These are phyloP conservation scores for Heteromeles arbutifolia DNA, from an alignment of 306 rosid genomes.

Conservation along the genomic window DNA sequence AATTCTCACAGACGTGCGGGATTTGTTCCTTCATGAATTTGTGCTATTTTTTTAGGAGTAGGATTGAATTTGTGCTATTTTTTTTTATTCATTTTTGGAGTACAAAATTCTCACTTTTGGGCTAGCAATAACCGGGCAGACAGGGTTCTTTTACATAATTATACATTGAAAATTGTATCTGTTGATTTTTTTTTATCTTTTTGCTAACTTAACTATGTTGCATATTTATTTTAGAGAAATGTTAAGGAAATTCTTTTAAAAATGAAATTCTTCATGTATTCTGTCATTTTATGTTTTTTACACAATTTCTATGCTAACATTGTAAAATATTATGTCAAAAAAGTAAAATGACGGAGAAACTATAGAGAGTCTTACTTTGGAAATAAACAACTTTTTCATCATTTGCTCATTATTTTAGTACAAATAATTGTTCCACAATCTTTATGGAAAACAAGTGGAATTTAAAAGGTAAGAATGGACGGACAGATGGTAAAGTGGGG, in stretches of 20 bases:
- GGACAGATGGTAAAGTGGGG: background rate
- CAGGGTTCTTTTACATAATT: too few species aligned
- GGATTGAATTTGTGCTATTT: background rate
- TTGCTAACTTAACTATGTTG: too few species aligned
- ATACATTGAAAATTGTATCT: too few species aligned
- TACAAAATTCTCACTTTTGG: background rate
- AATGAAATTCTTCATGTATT: too few species aligned
- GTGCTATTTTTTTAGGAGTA: background rate
- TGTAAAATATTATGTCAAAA: too few species aligned
- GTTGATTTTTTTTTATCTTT: too few species aligned
- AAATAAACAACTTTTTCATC: background rate
- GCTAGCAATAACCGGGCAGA: too few species aligned
- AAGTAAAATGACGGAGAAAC: fast-evolving
- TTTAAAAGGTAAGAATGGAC: background rate
- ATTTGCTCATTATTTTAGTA: background rate
- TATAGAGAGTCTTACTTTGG: too few species aligned
- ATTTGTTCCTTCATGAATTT: background rate
- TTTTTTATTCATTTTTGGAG: background rate
- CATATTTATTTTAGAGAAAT: too few species aligned
- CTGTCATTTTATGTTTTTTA: too few species aligned
- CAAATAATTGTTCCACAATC: background rate
- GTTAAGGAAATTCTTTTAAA: too few species aligned
- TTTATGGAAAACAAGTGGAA: background rate
- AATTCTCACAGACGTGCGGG: background rate
- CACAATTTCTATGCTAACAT: fast-evolving